These are phyloP conservation scores for Pontederia paniculata DNA, from an alignment of 176 grass and related monocot genomes.

Conservation along the genomic window DNA sequence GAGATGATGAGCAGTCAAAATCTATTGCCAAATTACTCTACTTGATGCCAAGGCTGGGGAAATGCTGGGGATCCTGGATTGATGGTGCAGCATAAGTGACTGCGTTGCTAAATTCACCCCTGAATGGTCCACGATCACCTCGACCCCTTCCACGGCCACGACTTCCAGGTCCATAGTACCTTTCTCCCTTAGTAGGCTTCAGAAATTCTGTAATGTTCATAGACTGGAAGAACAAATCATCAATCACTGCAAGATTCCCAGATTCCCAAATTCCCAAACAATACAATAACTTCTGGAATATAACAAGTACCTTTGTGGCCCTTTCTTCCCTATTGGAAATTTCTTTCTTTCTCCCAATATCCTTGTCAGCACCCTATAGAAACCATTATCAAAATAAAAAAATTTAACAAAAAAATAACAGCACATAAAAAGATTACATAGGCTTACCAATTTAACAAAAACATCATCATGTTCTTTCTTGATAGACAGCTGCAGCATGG, in stretches of 20 bases:
- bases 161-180: not conserved
- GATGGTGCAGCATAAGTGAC: not conserved
- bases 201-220: not conserved
- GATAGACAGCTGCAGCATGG: conserved; percentile 9
- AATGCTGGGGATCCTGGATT: not conserved
- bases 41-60: not conserved
- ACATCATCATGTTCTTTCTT: conserved; percentile 1
- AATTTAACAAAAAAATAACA: not conserved
- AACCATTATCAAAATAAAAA: not conserved
- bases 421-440: not conserved
- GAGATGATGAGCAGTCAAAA: not conserved
- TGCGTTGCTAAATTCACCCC: not conserved
- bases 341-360: not conserved
- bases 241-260: not conserved
- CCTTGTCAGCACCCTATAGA: conserved; percentile 6
- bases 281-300: not conserved
- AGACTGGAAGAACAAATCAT: not conserved
- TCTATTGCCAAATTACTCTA: not conserved
- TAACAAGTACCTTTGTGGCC: not conserved
- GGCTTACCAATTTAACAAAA: conserved; percentile 4
- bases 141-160: not conserved
- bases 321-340: not conserved
- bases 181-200: not conserved
- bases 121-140: not conserved
- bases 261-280: not conserved